Base-by-base conservation (phyloP, 495 filamentous ascomycete species). In the Xylaria longipes region DNA sequence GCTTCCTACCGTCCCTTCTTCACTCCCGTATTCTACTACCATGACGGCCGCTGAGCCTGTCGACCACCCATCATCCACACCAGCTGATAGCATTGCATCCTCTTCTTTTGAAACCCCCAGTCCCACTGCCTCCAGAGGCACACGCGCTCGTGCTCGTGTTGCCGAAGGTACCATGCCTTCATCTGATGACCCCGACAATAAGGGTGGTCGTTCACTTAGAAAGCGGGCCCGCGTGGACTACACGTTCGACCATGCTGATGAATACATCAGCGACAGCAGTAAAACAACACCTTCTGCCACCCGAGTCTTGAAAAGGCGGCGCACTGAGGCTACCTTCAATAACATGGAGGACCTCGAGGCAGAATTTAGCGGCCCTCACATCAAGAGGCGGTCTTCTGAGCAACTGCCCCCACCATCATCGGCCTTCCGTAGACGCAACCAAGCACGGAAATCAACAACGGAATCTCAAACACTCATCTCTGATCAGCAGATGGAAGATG, bases 151-250 rank as follows among this genome's bases (percentile, higher is more conserved):
- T 61, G 80, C 79, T 61, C 77, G 82, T 60, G 79, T 81, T 65
- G 65, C 70, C 15, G 70, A 80, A 5, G 72, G 75, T 27, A 75
- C 75, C n/a, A 72, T 60, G 48, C 72, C 69, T 43, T 70, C 74
- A 17, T 78, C 79, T 14, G 76, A 79, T 62, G 81, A 77, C 48
- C 70, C 74, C 62, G 79, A 80, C 35, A 84, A 78, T 65, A 80
- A 80, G 65, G 84, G 84, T 43, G 84, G 84, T n/a, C 84, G 84
- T 71, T 84, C 82, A 0, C 78, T 87, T 7, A 76, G 84, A 71
- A 86, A 82, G 73, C 80, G 84, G 27, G 72, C 81, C 25, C 82
- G 81, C 39, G 76, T 86, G 25, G 82, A 87, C 58, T 87, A 86
- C 69, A 81, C 80, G 12, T 80, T 83, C 37, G 82, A 83, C 62